These are phyloP conservation scores for Lasiodiplodia citricola DNA, from an alignment of 2,329 filamentous ascomycete genomes.

Conservation along the genomic window DNA sequence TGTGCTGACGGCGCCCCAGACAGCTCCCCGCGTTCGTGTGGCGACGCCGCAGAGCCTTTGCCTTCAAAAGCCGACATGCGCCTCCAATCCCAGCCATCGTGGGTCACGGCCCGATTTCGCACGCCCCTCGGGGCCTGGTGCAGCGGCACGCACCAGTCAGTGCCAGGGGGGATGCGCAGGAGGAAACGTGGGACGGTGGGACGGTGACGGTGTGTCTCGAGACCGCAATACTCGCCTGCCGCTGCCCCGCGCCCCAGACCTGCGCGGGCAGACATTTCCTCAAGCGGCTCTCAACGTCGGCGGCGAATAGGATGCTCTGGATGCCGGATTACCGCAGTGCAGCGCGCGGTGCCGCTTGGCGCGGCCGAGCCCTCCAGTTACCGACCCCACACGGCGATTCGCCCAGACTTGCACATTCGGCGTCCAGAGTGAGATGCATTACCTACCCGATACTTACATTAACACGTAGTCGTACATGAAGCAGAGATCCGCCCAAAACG, in stretches of 20 bases:
- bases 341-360: slow-evolving; percentile 8
- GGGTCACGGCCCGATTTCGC: slow-evolving; percentile 20
- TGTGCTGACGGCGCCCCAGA: slow-evolving; percentile 21
- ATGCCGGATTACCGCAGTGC: background rate
- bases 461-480: slow-evolving; percentile 22
- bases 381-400: slow-evolving; percentile 11
- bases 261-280: background rate
- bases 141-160: background rate
- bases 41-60: slow-evolving; percentile 21
- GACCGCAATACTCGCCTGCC: background rate
- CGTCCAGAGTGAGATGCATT: slow-evolving; percentile 15
- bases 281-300: background rate
- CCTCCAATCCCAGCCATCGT: slow-evolving; percentile 7
- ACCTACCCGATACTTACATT: slow-evolving; percentile 9
- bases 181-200: background rate
- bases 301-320: slow-evolving; percentile 11
- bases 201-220: background rate
- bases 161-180: slow-evolving; percentile 5
- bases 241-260: slow-evolving; percentile 15
- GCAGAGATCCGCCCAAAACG: slow-evolving; percentile 18
- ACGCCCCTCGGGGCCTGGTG: background rate
- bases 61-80: slow-evolving; percentile 17
- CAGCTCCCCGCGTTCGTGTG: slow-evolving; percentile 22
- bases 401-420: background rate
- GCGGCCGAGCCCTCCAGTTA: slow-evolving; percentile 6